These are phyloP conservation scores for Bolboschoenus planiculmis DNA, from an alignment of 176 grass and related monocot genomes.

Conservation along the genomic window DNA sequence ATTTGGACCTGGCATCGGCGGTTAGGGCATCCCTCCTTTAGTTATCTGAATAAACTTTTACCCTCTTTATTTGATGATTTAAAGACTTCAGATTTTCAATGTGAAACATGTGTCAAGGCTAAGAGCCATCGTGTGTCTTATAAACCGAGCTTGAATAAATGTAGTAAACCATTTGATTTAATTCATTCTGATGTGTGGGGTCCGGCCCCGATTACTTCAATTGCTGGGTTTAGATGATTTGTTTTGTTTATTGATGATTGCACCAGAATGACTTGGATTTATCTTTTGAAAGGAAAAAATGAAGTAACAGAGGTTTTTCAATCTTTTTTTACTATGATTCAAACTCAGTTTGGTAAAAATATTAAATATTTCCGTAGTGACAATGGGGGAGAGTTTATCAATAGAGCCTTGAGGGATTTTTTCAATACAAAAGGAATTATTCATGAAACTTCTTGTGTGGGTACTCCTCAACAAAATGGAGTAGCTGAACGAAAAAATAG, in stretches of 20 bases:
- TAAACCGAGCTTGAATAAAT: too few relatives aligned
- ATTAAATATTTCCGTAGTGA: background rate
- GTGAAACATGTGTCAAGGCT: too few relatives aligned
- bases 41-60: background rate
- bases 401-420: background rate
- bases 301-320: background rate
- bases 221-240: background rate
- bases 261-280: background rate
- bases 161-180: background rate
- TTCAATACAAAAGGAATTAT: background rate
- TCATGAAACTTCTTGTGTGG: background rate
- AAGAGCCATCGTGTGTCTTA: too few relatives aligned
- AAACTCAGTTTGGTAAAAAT: background rate
- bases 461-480: constrained; percentile 8
- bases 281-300: background rate
- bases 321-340: background rate
- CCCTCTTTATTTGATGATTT: background rate
- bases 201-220: background rate
- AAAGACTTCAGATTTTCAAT: background rate
- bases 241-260: background rate
- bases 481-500: background rate
- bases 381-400: background rate
- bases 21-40: background rate
- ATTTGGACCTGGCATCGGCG: background rate
- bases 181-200: background rate